Evolutionary conservation across 2,329 filamentous ascomycete species (phyloP).

Genomic region (Colletotrichum godetiae): DNA sequence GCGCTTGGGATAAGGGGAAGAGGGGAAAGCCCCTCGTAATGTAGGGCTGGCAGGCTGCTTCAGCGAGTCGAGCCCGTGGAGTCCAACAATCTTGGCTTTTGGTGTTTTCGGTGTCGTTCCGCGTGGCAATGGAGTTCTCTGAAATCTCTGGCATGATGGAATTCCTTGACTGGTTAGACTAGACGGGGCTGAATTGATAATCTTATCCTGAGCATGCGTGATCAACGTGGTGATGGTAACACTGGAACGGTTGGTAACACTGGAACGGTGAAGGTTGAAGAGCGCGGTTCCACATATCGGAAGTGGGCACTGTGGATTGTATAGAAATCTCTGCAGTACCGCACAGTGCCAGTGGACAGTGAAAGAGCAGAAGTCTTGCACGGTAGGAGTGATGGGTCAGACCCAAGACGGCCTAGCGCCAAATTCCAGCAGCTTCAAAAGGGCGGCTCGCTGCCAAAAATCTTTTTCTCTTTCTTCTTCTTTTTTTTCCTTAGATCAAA

Average conservation of each 20-base stretch:
- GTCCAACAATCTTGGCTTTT: background rate
- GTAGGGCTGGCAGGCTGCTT: background rate
- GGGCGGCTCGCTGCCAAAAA: slow-evolving; percentile 40
- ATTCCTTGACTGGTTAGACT: slow-evolving; percentile 1
- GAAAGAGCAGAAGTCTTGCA: background rate
- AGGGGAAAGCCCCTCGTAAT: background rate
- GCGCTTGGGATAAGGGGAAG: slow-evolving; percentile 8
- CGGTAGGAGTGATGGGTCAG: background rate
- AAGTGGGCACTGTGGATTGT: slow-evolving; percentile 5
- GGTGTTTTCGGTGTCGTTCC: background rate
- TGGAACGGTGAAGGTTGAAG: background rate
- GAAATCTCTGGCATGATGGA: background rate
- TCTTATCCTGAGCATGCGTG: slow-evolving; percentile 12
- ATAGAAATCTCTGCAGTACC: background rate
- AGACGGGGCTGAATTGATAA: background rate
- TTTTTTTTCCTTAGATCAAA: slow-evolving; percentile 68
- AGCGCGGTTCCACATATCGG: background rate
- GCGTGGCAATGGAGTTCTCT: background rate
- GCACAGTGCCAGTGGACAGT: background rate
- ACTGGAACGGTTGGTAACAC: background rate
- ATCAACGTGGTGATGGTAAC: slow-evolving; percentile 3
- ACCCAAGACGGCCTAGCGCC: slow-evolving; percentile 39
- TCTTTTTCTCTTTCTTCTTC: slow-evolving; percentile 49
- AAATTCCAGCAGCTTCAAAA: slow-evolving; percentile 1
- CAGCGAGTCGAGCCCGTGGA: background rate